Conservation (phyloP, 2,329 filamentous ascomycete genomes). For the Phialophora expanda region DNA sequence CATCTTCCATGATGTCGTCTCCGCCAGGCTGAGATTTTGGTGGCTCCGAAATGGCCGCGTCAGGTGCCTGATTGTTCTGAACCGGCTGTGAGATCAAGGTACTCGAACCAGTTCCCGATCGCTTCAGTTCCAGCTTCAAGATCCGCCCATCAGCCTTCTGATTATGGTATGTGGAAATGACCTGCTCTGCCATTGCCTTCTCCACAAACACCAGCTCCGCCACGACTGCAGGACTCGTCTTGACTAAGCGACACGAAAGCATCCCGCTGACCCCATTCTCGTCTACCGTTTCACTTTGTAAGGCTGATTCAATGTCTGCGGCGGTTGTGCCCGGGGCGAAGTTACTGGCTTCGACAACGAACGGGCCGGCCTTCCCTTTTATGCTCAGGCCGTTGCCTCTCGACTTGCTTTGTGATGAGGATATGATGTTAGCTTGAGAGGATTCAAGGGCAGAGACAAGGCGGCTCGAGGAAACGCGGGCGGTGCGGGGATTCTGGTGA, state of each 20-base stretch:
- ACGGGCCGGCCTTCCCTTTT: constrained; percentile 60
- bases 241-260: constrained; percentile 59
- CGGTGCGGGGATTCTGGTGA: constrained; percentile 44
- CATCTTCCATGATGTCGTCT: constrained; percentile 39
- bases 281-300: constrained; percentile 51
- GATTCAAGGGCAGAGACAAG: constrained; percentile 37
- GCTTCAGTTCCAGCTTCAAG: constrained; percentile 62
- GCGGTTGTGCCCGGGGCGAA: constrained; percentile 70
- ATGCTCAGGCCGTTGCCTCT: constrained; percentile 56
- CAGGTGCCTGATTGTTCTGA: neutral
- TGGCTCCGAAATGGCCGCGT: constrained; percentile 7
- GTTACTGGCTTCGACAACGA: constrained; percentile 65
- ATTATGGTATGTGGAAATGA: constrained; percentile 67
- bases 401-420: constrained; percentile 41
- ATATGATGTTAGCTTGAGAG: constrained; percentile 44
- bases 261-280: constrained; percentile 48
- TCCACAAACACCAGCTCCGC: constrained; percentile 65
- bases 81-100: neutral
- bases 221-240: constrained; percentile 61
- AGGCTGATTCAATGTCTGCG: constrained; percentile 67
- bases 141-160: constrained; percentile 68
- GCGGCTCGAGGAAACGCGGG: constrained; percentile 37
- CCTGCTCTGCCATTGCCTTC: constrained; percentile 61
- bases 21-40: neutral
- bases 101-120: constrained; percentile 31